Conservation (phyloP, 352 stramenopile species). For the Phytopythium delawarense region DNA sequence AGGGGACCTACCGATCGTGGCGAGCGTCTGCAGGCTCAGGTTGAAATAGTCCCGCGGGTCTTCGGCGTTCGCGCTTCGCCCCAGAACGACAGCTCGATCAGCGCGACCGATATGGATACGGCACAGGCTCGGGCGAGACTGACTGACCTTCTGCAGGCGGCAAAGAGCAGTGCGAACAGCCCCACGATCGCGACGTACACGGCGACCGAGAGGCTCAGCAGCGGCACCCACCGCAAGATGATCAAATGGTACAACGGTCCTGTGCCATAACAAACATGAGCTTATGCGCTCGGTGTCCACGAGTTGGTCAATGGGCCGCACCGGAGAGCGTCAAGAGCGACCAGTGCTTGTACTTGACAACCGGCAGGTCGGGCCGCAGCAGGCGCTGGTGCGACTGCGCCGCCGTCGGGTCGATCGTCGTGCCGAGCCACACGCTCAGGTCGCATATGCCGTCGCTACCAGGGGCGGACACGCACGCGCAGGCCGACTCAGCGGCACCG, state of each 20-base stretch:
- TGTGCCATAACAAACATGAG: not conserved
- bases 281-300: not conserved
- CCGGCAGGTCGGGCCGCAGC: constrained; percentile 33
- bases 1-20: constrained; percentile 34
- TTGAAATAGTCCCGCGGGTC: constrained; percentile 50
- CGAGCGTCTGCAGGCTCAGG: constrained; percentile 53
- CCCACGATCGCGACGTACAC: constrained; percentile 42
- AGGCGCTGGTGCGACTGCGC: constrained; percentile 15
- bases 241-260: constrained; percentile 49
- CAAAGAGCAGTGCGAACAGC: constrained; percentile 46
- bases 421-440: constrained; percentile 53
- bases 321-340: constrained; percentile 28
- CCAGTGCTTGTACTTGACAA: constrained; percentile 50
- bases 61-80: constrained; percentile 7
- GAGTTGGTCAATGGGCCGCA: constrained; percentile 3
- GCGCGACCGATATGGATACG: not conserved
- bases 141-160: constrained; percentile 30
- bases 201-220: constrained; percentile 43
- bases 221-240: constrained; percentile 32
- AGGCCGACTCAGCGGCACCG: constrained; percentile 9
- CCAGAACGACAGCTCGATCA: not conserved
- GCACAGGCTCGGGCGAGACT: not conserved
- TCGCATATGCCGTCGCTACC: constrained; percentile 49
- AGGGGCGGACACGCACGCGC: constrained; percentile 25
- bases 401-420: constrained; percentile 31